Evolutionary conservation across 2,329 filamentous ascomycete species (phyloP).

Genomic region (Pseudogymnoascus sp.): DNA sequence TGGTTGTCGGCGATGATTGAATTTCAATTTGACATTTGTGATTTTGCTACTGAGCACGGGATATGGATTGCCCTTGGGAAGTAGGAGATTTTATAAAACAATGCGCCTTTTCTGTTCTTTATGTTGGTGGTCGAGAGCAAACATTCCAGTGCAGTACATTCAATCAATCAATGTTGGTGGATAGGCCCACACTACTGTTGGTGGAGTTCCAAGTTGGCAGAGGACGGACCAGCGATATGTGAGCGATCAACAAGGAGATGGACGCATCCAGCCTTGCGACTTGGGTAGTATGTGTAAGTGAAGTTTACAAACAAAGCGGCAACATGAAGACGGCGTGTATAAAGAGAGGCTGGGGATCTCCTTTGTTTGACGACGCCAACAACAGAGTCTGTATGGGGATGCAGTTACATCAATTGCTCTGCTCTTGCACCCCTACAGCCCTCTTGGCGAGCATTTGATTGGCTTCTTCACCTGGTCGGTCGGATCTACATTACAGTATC

Average conservation of each 20-base stretch:
- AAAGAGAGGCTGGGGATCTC: neutral
- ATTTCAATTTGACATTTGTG: neutral
- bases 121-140: neutral
- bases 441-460: neutral
- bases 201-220: neutral
- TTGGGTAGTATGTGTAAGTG: neutral
- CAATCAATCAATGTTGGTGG: neutral
- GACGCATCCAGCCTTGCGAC: slow-evolving; percentile 1
- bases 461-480: neutral
- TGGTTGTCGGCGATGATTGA: neutral
- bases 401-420: neutral
- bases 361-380: neutral
- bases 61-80: neutral
- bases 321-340: neutral
- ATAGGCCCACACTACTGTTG: neutral
- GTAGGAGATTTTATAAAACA: neutral
- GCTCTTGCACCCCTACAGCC: neutral
- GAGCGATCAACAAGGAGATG: slow-evolving; percentile 7
- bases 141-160: neutral
- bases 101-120: neutral
- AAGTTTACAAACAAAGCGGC: neutral
- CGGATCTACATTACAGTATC: neutral
- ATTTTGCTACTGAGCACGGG: neutral
- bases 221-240: neutral
- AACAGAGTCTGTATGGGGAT: neutral